phyloP scores from a whole-genome alignment of 73 alveolate species.

The Diophrys appendiculata region DNA sequence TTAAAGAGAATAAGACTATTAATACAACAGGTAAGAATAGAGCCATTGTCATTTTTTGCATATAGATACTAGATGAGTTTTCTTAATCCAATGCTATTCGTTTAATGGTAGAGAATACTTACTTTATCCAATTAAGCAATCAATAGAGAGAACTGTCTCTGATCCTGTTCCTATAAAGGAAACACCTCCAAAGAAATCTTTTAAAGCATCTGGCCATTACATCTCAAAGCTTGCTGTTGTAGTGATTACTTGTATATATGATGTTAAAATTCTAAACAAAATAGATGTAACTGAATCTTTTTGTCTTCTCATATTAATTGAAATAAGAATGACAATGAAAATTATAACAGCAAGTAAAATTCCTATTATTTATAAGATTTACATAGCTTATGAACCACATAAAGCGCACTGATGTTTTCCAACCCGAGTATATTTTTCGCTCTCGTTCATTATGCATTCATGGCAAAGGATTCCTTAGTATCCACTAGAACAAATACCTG shows the following conservation, averaged over 20 bases:
- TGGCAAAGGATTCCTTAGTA: constrained; percentile 6
- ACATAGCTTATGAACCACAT: background rate
- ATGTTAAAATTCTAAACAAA: constrained; percentile 3
- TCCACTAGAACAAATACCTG: background rate
- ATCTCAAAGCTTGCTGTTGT: constrained; percentile 52
- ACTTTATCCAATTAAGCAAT: constrained; percentile 46
- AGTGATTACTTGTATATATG: constrained; percentile 50
- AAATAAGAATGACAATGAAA: background rate
- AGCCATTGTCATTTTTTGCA: constrained; percentile 6
- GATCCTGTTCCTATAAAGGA: constrained; percentile 22
- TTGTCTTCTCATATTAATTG: background rate
- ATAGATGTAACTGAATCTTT: constrained; percentile 1
- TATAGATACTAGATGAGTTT: background rate
- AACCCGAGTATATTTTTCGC: background rate
- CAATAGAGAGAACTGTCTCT: constrained; percentile 53
- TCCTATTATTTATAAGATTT: background rate
- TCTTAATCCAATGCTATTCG: background rate
- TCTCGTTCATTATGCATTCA: background rate
- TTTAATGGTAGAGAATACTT: background rate
- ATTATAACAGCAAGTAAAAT: background rate
- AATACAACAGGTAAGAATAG: background rate
- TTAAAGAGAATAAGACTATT: background rate
- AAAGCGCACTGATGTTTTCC: background rate
- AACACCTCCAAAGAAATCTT: constrained; percentile 23
- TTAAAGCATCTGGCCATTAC: constrained; percentile 45